Evolutionary conservation across 345 rosid species (phyloP).

Genomic region (Tarenaya hassleriana): DNA sequence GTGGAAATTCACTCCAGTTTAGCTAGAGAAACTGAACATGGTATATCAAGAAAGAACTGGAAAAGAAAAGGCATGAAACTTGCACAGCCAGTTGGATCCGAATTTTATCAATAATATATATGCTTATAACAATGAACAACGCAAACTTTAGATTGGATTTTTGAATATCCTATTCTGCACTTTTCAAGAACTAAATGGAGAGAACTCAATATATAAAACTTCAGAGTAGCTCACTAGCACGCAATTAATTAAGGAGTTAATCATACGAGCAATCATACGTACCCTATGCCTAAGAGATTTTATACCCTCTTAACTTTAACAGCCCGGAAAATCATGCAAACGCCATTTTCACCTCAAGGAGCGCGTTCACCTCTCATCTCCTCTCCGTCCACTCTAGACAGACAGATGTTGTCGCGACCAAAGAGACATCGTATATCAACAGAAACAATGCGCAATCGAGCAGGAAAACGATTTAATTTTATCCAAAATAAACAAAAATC

Average conservation of each 20-base stretch:
- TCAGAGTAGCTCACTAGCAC: too few relatives aligned
- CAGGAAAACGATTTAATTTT: not conserved
- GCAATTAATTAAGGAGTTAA: too few relatives aligned
- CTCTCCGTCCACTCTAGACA: too few relatives aligned
- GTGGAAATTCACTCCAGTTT: too few relatives aligned
- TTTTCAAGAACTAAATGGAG: not conserved
- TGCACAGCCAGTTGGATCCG: not conserved
- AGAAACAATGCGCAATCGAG: slow-evolving; percentile 10
- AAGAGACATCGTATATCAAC: not conserved
- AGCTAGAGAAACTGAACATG: slow-evolving; percentile 11
- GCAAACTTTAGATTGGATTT: not conserved
- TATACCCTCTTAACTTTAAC: too few relatives aligned
- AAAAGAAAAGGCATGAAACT: not conserved
- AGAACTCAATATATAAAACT: not conserved
- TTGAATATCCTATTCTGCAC: not conserved
- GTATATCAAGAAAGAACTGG: not conserved
- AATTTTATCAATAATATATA: too few relatives aligned
- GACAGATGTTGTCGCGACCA: not conserved
- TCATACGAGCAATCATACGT: too few relatives aligned
- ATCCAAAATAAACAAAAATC: not conserved
- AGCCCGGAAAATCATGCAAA: too few relatives aligned
- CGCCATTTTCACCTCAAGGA: too few relatives aligned
- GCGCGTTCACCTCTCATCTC: too few relatives aligned
- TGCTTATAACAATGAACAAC: not conserved
- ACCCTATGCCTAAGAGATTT: too few relatives aligned